A percentile compares a stretch with the other conserved stretches of the same genome.
These are phyloP conservation scores for Anastatica hierochuntica DNA, from an alignment of 345 rosid genomes.

Conservation along the genomic window DNA sequence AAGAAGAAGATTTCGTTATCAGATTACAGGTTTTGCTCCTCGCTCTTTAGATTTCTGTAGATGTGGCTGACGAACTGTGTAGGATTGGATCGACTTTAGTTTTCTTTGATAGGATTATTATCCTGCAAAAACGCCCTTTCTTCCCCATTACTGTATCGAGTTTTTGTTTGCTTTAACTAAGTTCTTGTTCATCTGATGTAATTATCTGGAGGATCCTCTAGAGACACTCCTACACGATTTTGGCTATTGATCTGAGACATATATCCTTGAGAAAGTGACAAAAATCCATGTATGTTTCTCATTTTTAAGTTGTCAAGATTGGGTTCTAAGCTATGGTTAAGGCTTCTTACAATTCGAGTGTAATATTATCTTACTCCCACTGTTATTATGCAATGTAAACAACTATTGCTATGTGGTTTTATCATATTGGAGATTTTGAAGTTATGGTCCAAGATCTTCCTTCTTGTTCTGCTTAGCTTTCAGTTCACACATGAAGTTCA, in stretches of 20 bases:
- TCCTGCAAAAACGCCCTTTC: not conserved
- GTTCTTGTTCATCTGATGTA: not conserved
- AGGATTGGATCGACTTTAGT: not conserved
- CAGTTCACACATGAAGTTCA: too few species aligned
- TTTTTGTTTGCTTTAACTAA: not conserved
- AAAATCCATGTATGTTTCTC: too few species aligned
- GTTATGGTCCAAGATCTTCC: not conserved
- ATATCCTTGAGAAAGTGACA: too few species aligned
- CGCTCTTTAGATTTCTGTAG: not conserved
- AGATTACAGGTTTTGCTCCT: conserved; percentile 61
- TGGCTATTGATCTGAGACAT: too few species aligned
- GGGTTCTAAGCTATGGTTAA: too few species aligned
- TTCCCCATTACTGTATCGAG: not conserved
- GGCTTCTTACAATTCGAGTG: too few species aligned
- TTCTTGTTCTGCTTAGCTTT: too few species aligned
- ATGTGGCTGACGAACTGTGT: not conserved
- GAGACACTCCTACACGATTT: too few species aligned
- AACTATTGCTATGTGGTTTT: not conserved
- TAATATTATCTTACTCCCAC: too few species aligned
- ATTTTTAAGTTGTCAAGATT: too few species aligned
- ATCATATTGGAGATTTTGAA: not conserved
- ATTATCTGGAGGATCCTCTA: too few species aligned
- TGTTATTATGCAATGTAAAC: too few species aligned
- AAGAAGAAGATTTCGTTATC: conserved; percentile 85
- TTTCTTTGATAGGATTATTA: not conserved